These are phyloP conservation scores for Wilhelminamyces savonicus DNA, from an alignment of 805 yeast genomes.

Conservation along the genomic window DNA sequence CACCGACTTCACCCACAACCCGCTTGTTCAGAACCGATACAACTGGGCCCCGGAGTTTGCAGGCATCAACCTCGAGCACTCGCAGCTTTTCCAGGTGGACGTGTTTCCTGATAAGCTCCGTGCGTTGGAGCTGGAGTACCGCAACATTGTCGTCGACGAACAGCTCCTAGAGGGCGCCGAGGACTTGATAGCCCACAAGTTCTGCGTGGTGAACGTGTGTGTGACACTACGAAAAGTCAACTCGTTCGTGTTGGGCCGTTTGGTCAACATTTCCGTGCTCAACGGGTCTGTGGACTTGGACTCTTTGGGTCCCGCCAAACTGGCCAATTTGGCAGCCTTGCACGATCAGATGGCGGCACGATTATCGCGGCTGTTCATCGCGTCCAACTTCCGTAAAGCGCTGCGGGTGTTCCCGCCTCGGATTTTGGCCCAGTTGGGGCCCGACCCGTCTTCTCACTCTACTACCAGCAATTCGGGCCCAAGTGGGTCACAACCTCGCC, in stretches of 20 bases:
- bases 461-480: neutral
- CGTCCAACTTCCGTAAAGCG: no score
- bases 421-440: no score
- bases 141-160: conserved; percentile 1
- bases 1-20: conserved; percentile 15
- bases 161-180: conserved; percentile 1
- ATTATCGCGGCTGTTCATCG: no score
- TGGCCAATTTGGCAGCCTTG: no score
- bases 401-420: no score
- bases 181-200: conserved; percentile 2
- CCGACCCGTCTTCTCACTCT: no score
- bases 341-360: no score
- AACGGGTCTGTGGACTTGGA: neutral
- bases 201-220: conserved; percentile 8
- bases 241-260: conserved; percentile 1
- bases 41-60: conserved; percentile 3
- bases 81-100: conserved; percentile 10
- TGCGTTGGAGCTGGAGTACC: conserved; percentile 3
- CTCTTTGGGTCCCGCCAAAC: no score
- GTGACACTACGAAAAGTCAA: conserved; percentile 4
- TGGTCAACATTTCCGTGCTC: conserved; percentile 1
- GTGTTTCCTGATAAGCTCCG: conserved; percentile 6
- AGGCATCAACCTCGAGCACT: conserved; percentile 1
- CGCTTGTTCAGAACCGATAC: conserved; percentile 1
- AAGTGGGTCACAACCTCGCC: neutral